phyloP scores from a whole-genome alignment of 2,329 filamentous ascomycete species.

The Fusarium temperatum region DNA sequence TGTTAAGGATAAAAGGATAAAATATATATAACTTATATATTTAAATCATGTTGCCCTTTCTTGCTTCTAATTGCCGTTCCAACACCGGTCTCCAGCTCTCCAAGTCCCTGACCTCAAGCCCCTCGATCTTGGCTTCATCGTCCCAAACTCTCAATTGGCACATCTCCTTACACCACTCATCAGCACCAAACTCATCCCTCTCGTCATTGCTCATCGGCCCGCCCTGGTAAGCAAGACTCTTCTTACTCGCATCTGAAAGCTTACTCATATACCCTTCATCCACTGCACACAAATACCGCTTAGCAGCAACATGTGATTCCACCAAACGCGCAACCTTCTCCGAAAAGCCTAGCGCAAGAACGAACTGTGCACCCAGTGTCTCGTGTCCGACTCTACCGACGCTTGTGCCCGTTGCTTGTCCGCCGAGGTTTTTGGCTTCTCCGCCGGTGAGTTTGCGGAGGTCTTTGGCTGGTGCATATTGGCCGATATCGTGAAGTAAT shows the following conservation, averaged over 20 bases:
- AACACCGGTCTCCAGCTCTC: not conserved
- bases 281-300: not conserved
- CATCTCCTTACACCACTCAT: not conserved
- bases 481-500: not conserved
- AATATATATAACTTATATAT: fast-evolving
- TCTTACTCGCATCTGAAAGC: not conserved
- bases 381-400: not conserved
- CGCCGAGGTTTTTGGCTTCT: not conserved
- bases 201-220: not conserved
- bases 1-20: fast-evolving
- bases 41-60: not conserved
- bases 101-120: not conserved
- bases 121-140: not conserved
- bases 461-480: not conserved
- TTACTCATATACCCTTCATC: not conserved
- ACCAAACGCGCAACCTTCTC: not conserved
- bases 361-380: not conserved
- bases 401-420: not conserved
- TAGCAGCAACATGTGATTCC: not conserved
- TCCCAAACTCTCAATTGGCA: not conserved
- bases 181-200: not conserved
- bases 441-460: not conserved
- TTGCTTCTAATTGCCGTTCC: not conserved
- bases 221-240: not conserved
- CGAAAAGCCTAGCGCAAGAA: not conserved